phyloP scores from a whole-genome alignment of 2,329 filamentous ascomycete genomes.

The Diaporthe sp. region DNA sequence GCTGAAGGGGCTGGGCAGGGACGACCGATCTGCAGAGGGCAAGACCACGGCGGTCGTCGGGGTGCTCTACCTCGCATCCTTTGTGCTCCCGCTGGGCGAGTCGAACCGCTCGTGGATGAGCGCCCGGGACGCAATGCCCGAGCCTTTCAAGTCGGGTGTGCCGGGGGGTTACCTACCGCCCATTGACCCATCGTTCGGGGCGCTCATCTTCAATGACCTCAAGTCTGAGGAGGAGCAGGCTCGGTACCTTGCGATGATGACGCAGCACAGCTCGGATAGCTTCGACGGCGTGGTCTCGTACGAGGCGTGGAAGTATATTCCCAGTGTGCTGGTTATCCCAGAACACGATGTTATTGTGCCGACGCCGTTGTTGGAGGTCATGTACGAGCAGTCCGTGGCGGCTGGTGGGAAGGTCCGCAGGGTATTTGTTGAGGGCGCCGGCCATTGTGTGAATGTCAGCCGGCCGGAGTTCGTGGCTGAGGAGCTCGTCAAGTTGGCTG shows the following conservation, averaged over 20 bases:
- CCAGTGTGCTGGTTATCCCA: constrained; percentile 31
- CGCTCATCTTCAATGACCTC: constrained; percentile 29
- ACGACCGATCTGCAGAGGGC: constrained; percentile 39
- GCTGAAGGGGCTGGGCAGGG: constrained; percentile 41
- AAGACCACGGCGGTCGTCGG: constrained; percentile 43
- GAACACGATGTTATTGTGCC: constrained; percentile 34
- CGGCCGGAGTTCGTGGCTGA: constrained; percentile 24
- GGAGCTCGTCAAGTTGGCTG: constrained; percentile 31
- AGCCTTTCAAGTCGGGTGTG: constrained; percentile 18
- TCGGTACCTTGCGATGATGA: constrained; percentile 16
- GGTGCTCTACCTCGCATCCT: constrained; percentile 43
- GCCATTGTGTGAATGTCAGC: constrained; percentile 20
- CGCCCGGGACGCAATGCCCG: not conserved
- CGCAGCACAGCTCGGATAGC: constrained; percentile 36
- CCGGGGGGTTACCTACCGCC: constrained; percentile 34
- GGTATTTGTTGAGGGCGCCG: constrained; percentile 23
- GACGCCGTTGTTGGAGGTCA: constrained; percentile 29
- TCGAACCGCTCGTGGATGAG: constrained; percentile 24
- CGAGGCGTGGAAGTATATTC: constrained; percentile 36
- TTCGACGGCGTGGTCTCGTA: constrained; percentile 33
- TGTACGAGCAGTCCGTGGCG: constrained; percentile 32
- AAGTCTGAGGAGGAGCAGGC: not conserved
- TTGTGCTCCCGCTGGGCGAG: constrained; percentile 31
- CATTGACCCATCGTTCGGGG: not conserved
- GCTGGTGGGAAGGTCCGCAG: constrained; percentile 33